These are phyloP conservation scores for Violaceomyces palustris DNA, from an alignment of 1,284 basidiomycete genomes.

Conservation along the genomic window DNA sequence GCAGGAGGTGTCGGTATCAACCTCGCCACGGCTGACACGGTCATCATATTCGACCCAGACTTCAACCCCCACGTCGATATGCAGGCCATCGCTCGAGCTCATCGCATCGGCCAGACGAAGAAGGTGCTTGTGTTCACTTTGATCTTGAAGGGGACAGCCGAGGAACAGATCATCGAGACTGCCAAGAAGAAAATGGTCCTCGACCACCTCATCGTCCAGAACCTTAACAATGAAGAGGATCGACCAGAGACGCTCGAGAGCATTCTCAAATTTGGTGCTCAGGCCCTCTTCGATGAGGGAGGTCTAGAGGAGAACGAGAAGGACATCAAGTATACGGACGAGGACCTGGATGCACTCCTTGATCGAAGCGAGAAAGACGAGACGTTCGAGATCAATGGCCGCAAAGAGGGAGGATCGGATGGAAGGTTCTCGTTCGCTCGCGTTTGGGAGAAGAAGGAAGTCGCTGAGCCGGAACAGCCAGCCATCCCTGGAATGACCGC, in stretches of 20 bases:
- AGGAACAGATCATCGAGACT: slow-evolving; percentile 51
- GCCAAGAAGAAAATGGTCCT: slow-evolving; percentile 51
- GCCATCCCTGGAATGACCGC: too few species aligned
- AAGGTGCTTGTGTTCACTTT: slow-evolving; percentile 54
- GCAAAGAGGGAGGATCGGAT: neutral
- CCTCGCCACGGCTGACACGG: slow-evolving; percentile 68
- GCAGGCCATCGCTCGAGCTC: slow-evolving; percentile 81
- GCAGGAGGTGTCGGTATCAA: slow-evolving; percentile 55
- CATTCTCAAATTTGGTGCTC: slow-evolving; percentile 52
- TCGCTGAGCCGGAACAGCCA: too few species aligned
- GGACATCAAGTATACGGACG: slow-evolving; percentile 47
- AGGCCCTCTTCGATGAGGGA: slow-evolving; percentile 50
- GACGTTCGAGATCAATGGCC: slow-evolving; percentile 15
- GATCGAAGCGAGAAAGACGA: slow-evolving; percentile 34
- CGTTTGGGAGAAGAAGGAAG: slow-evolving; percentile 47
- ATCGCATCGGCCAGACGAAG: slow-evolving; percentile 60
- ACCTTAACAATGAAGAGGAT: slow-evolving; percentile 36
- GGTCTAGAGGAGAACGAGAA: slow-evolving; percentile 39
- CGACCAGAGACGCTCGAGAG: slow-evolving; percentile 43
- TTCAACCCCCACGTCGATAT: slow-evolving; percentile 83
- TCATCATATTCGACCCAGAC: slow-evolving; percentile 87
- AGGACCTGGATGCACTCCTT: slow-evolving; percentile 50
- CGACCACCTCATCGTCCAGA: slow-evolving; percentile 53
- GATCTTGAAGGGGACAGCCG: slow-evolving; percentile 53
- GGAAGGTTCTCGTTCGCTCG: slow-evolving; percentile 48